These are phyloP conservation scores for Metarhizium robertsii DNA, from an alignment of 2,329 filamentous ascomycete genomes.

Conservation along the genomic window DNA sequence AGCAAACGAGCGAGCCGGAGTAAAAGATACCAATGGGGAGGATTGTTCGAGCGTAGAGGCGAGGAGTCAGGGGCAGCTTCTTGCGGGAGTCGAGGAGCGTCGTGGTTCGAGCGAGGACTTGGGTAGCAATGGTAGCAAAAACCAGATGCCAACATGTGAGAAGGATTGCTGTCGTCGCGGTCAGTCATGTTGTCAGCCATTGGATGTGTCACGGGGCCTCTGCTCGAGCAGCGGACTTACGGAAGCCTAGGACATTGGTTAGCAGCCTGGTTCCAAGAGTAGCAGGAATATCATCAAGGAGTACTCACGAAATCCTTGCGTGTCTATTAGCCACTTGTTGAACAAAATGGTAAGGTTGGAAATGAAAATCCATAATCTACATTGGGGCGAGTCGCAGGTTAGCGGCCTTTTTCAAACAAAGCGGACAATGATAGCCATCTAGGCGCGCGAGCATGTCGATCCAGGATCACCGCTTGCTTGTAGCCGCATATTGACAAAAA, in stretches of 20 bases:
- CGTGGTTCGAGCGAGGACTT: constrained; percentile 55
- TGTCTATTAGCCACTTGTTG: constrained; percentile 81
- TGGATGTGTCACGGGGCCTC: not conserved
- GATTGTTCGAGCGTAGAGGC: constrained; percentile 52
- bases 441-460: not conserved
- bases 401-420: not conserved
- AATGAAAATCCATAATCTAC: constrained; percentile 68
- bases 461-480: not conserved
- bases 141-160: constrained; percentile 60
- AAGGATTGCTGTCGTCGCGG: constrained; percentile 34
- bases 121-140: constrained; percentile 57
- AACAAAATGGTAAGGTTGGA: constrained; percentile 82
- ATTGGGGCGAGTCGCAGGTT: not conserved
- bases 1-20: constrained; percentile 55
- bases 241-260: not conserved
- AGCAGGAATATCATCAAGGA: not conserved
- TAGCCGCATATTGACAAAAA: not conserved
- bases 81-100: constrained; percentile 53
- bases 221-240: not conserved
- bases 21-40: constrained; percentile 59
- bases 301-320: constrained; percentile 14
- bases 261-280: not conserved
- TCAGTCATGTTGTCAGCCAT: not conserved
- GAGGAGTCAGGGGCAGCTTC: constrained; percentile 50
- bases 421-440: not conserved